These are phyloP conservation scores for Sporisorium iseilematis-ciliati DNA, from an alignment of 1,284 basidiomycete genomes.

Conservation along the genomic window DNA sequence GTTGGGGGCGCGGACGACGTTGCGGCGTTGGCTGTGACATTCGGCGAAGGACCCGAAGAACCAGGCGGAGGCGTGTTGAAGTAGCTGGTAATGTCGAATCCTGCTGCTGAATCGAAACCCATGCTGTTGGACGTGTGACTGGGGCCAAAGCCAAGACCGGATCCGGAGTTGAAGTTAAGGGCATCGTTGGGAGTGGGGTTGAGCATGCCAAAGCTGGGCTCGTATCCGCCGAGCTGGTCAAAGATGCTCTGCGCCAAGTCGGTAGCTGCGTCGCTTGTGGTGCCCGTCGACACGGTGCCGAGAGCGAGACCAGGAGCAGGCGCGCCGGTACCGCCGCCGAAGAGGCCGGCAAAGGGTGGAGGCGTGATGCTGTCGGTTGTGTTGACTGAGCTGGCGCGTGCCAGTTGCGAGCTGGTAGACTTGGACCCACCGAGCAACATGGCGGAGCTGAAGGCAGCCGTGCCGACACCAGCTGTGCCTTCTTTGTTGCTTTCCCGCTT, in stretches of 20 bases:
- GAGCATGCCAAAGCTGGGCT: slow-evolving; percentile 54
- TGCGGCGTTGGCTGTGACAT: slow-evolving; percentile 20
- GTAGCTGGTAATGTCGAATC: slow-evolving; percentile 47
- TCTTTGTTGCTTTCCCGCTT: slow-evolving; percentile 25
- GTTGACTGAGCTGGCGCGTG: slow-evolving; percentile 32
- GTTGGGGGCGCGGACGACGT: slow-evolving; percentile 14
- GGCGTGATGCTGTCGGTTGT: slow-evolving; percentile 49
- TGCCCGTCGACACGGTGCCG: slow-evolving; percentile 40
- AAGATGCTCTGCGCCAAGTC: slow-evolving; percentile 59
- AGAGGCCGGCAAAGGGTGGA: slow-evolving; percentile 44
- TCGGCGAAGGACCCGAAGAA: slow-evolving; percentile 33
- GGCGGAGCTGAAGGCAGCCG: slow-evolving; percentile 47
- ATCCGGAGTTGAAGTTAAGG: slow-evolving; percentile 44
- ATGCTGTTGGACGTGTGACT: slow-evolving; percentile 53
- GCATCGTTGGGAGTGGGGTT: slow-evolving; percentile 51
- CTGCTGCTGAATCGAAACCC: slow-evolving; percentile 51
- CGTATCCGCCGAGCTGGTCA: slow-evolving; percentile 57
- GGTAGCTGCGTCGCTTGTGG: slow-evolving; percentile 38
- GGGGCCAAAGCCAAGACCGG: slow-evolving; percentile 33
- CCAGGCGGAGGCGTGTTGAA: slow-evolving; percentile 45
- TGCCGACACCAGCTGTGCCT: slow-evolving; percentile 43
- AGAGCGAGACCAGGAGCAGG: slow-evolving; percentile 29
- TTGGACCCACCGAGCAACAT: slow-evolving; percentile 40
- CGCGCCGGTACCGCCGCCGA: slow-evolving; percentile 18
- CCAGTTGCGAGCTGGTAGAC: slow-evolving; percentile 20